These are phyloP conservation scores for Pelargonium fulgidum DNA, from an alignment of 441 rosid genomes.

Conservation along the genomic window DNA sequence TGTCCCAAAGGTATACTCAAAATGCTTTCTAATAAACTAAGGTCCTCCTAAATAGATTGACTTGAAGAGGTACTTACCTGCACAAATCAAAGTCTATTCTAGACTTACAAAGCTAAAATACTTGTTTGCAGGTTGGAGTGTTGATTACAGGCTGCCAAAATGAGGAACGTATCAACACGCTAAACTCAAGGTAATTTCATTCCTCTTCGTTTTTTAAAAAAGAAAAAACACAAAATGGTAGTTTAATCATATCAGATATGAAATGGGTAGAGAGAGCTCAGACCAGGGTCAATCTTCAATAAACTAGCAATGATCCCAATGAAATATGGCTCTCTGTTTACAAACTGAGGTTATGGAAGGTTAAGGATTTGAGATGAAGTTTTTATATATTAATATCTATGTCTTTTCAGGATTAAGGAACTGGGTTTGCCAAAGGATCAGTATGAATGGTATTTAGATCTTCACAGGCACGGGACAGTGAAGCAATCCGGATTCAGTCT, in stretches of 20 bases:
- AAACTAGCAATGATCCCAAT: not conserved
- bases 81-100: too few species aligned
- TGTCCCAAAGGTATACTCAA: constrained; percentile 54
- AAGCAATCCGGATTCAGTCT: constrained; percentile 70
- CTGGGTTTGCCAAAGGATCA: constrained; percentile 41
- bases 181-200: constrained; percentile 40
- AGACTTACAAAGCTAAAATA: not conserved
- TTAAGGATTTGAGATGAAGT: not conserved
- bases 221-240: not conserved
- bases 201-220: not conserved
- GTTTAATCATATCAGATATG: not conserved
- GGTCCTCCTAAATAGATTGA: not conserved
- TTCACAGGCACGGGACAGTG: constrained; percentile 76
- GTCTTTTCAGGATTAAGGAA: constrained; percentile 50
- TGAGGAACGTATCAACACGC: constrained; percentile 57
- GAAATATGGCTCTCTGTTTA: not conserved
- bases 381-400: not conserved
- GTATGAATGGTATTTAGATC: constrained; percentile 78
- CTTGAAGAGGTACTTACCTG: not conserved
- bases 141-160: constrained; percentile 69
- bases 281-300: not conserved
- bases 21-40: not conserved
- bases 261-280: not conserved
- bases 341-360: not conserved
- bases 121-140: constrained; percentile 51